Evolutionary conservation across 2,329 filamentous ascomycete genomes (phyloP).

Genomic region (Ophiostoma piceae): DNA sequence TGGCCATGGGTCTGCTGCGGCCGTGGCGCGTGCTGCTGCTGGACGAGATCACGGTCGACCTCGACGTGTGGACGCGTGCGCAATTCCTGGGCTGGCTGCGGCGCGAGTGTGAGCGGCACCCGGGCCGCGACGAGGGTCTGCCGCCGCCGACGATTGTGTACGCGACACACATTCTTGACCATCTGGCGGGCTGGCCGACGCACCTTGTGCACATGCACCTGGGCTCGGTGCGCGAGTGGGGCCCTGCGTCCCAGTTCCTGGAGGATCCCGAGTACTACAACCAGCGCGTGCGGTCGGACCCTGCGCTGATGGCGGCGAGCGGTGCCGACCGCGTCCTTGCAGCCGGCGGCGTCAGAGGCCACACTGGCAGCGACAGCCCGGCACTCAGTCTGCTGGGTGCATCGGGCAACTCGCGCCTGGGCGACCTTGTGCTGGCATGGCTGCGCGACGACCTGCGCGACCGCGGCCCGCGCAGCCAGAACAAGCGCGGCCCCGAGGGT

Average conservation of each 20-base stretch:
- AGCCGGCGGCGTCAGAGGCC: constrained; percentile 27
- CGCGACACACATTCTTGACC: constrained; percentile 94
- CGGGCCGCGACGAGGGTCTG: constrained; percentile 39
- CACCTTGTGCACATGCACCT: constrained; percentile 95
- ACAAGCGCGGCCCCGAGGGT: constrained; percentile 54
- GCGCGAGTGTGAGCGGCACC: constrained; percentile 72
- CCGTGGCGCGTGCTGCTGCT: constrained; percentile 89
- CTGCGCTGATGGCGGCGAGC: neutral
- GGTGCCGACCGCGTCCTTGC: neutral
- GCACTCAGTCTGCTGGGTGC: constrained; percentile 25
- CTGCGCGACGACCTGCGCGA: constrained; percentile 72
- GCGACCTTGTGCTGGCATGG: constrained; percentile 85
- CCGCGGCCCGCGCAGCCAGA: constrained; percentile 67
- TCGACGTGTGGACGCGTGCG: constrained; percentile 78
- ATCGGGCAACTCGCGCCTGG: constrained; percentile 74
- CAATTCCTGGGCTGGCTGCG: constrained; percentile 85
- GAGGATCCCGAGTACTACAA: constrained; percentile 26
- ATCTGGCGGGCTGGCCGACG: constrained; percentile 88
- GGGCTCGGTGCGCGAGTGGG: constrained; percentile 83
- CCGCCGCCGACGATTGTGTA: constrained; percentile 75
- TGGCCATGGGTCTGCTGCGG: constrained; percentile 89
- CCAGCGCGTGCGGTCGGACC: constrained; percentile 19
- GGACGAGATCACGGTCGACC: constrained; percentile 94
- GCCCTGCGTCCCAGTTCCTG: constrained; percentile 65
- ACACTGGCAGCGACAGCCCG: constrained; percentile 14